Evolutionary conservation across 257 asterid genomes (phyloP).

Genomic region (Hygrophila difformis): DNA sequence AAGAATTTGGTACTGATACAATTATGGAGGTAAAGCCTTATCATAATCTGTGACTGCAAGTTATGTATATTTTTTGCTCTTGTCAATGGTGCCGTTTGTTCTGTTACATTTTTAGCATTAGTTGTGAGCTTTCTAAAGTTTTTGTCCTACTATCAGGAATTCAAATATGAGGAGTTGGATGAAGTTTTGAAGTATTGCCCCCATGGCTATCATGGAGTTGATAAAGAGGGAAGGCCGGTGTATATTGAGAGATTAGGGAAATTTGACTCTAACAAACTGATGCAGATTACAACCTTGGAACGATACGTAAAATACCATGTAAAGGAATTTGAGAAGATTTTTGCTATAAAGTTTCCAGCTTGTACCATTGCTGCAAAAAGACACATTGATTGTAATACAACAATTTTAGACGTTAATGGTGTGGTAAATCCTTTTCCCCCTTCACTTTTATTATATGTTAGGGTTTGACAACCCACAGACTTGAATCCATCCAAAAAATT

Average conservation of each 20-base stretch:
- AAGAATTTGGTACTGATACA: constrained; percentile 80
- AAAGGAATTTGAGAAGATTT: constrained; percentile 72
- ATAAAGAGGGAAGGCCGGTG: constrained; percentile 90
- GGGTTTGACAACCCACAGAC: no score
- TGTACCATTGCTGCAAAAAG: constrained; percentile 93
- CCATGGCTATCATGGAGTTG: constrained; percentile 95
- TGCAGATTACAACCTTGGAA: constrained; percentile 89
- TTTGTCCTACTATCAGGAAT: constrained; percentile 39
- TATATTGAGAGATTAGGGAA: constrained; percentile 90
- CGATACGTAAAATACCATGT: constrained; percentile 83
- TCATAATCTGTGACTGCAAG: not conserved
- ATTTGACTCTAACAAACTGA: constrained; percentile 73
- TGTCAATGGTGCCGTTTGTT: not conserved
- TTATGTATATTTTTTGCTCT: no score
- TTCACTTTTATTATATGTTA: no score
- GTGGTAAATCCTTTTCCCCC: no score
- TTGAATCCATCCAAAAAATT: no score
- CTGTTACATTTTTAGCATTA: not conserved
- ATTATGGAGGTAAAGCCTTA: constrained; percentile 43
- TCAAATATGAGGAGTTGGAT: constrained; percentile 64
- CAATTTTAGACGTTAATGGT: no score
- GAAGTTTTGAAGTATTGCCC: constrained; percentile 86
- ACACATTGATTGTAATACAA: constrained; percentile 90
- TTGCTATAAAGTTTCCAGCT: constrained; percentile 84
- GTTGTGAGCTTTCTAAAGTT: constrained; percentile 2